Evolutionary conservation across 139 green algal species (phyloP), one percentile per base, ranked within the genome.

Genomic region (Pleodorina starrii): DNA sequence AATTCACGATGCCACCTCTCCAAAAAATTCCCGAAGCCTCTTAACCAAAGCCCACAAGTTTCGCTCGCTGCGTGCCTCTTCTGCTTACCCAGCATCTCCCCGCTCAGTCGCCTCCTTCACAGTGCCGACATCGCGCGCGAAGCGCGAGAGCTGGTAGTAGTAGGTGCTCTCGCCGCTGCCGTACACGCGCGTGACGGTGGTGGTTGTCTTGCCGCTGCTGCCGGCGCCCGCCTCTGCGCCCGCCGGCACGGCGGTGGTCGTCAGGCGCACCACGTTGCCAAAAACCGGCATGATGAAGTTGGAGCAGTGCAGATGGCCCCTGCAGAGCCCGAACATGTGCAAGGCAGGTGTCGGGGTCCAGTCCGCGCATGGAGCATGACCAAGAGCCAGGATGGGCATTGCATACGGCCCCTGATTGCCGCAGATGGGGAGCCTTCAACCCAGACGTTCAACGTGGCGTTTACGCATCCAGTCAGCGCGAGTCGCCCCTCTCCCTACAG

Each of bases 271-370:
- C 29, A 69, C n/a, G 69, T 92, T 73, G n/a, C 89, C 89, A 71
- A 92, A 92, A 23, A 92, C 88, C 4, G 89, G 89, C 77, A 90
- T 80, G 48, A 92, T 83, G 68, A 92, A 92, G 77, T 78, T 78
- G 3, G 29, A 51, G 60, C 71, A 82, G 38, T 73, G 38, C 42
- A 92, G 40, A 25, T 27, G 32, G 54, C 89, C 89, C 54, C 89
- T 92, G 89, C 12, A 54, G 21, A n/a, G n/a, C n/a, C n/a, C n/a
- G n/a, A n/a, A n/a, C n/a, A n/a, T n/a, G n/a, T n/a, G 38, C 43
- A 57, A 57, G 12, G 10, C 48, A 57, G 48, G 23, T 35, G 16
- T 7, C 66, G 25, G 21, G 11, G n/a, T n/a, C n/a, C n/a, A n/a
- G n/a, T n/a, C n/a, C n/a, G n/a, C n/a, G n/a, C n/a, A n/a, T n/a